Conservation (phyloP, 2,329 filamentous ascomycete genomes). For the Xylaria sp. region DNA sequence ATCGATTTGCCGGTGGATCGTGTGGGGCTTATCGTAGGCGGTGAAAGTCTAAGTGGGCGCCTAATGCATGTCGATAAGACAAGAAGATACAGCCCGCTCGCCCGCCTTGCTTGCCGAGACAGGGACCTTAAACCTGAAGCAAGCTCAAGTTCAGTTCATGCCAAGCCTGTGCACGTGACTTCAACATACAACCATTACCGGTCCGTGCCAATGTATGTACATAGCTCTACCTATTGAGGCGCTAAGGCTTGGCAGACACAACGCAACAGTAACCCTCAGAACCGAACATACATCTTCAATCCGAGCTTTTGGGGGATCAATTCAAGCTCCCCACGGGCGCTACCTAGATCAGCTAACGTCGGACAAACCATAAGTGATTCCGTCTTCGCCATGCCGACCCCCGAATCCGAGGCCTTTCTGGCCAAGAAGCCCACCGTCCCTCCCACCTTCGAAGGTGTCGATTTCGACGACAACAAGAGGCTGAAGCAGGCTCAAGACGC, state of each 20-base stretch:
- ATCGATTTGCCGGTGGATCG: conserved; percentile 46
- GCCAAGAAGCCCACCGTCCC: conserved; percentile 85
- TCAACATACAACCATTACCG: background rate
- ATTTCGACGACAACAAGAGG: conserved; percentile 83
- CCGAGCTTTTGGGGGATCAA: conserved; percentile 6
- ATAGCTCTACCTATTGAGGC: background rate
- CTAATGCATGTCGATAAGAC: conserved; percentile 11
- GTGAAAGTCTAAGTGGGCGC: conserved; percentile 40
- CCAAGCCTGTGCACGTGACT: conserved; percentile 32
- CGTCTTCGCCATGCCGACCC: conserved; percentile 75
- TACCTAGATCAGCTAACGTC: background rate
- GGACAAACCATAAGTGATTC: conserved; percentile 14
- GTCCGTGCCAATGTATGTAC: conserved; percentile 24
- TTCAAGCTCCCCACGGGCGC: background rate
- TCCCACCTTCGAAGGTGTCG: conserved; percentile 86
- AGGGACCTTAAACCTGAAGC: background rate
- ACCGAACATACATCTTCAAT: conserved; percentile 9
- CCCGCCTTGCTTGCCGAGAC: background rate
- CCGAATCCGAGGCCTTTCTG: conserved; percentile 84
- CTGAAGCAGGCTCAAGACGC: conserved; percentile 87
- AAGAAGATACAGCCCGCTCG: background rate
- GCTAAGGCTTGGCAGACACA: conserved; percentile 10
- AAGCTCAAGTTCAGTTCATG: background rate
- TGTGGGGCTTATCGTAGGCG: conserved; percentile 42
- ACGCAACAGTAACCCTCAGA: conserved; percentile 17